Evolutionary conservation across 257 asterid species (phyloP).

Genomic region (Primulina huaijiensis): DNA sequence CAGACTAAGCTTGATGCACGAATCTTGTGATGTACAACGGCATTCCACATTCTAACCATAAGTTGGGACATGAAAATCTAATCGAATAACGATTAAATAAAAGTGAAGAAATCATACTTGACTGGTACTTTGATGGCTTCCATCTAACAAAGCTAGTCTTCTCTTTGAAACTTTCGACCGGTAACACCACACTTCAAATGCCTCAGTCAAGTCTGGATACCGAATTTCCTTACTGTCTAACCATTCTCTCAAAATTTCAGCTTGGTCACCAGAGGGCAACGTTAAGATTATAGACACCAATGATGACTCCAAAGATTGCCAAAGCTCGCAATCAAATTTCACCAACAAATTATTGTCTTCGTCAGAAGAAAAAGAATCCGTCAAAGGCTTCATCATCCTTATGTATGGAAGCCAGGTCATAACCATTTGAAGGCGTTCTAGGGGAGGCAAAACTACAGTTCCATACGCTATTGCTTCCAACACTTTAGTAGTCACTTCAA

Average conservation of each 20-base stretch:
- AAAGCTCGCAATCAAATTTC: conserved; percentile 58
- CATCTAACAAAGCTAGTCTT: conserved; percentile 53
- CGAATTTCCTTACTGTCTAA: conserved; percentile 45
- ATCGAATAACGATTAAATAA: conserved; percentile 10
- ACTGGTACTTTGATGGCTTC: conserved; percentile 32
- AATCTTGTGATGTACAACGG: neutral
- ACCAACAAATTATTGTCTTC: conserved; percentile 42
- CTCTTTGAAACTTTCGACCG: conserved; percentile 76
- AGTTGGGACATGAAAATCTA: neutral
- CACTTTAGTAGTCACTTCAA: conserved; percentile 61
- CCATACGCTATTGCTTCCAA: conserved; percentile 65
- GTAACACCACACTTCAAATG: conserved; percentile 89
- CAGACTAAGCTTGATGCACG: neutral
- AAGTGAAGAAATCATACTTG: conserved; percentile 28
- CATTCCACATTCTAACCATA: neutral
- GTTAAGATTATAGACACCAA: conserved; percentile 68
- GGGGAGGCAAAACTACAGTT: conserved; percentile 46
- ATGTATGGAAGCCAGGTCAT: conserved; percentile 70
- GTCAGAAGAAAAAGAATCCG: conserved; percentile 37
- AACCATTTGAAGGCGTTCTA: conserved; percentile 49
- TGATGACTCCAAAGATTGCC: conserved; percentile 79
- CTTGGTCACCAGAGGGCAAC: conserved; percentile 73
- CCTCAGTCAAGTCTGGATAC: conserved; percentile 87
- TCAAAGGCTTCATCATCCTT: conserved; percentile 45
- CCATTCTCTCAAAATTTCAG: conserved; percentile 74